A percentile compares a stretch with the other conserved stretches of the same genome.
phyloP scores from a whole-genome alignment of 441 rosid genomes.

The Omphalea diandra region DNA sequence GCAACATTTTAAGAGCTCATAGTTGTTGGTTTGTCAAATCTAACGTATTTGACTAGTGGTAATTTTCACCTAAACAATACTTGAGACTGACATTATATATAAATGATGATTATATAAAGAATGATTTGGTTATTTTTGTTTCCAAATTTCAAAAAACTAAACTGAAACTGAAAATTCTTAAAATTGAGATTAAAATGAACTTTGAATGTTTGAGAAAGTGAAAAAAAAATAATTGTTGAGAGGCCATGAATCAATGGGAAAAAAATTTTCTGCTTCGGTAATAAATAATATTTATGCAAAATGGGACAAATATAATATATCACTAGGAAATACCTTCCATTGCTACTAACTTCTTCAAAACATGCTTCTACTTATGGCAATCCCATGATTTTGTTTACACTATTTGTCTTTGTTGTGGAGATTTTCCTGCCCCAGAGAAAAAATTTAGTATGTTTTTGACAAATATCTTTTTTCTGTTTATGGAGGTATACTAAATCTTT shows the following conservation, averaged over 20 bases:
- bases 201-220: not conserved
- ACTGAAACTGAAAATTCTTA: not conserved
- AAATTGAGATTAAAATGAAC: not conserved
- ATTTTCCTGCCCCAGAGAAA: not conserved
- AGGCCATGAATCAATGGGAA: not conserved
- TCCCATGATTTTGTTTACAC: not conserved
- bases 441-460: constrained; percentile 7
- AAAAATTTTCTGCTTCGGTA: not conserved
- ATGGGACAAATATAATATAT: not conserved
- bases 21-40: too few relatives aligned
- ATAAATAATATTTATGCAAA: not conserved
- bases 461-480: not conserved
- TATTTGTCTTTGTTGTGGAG: not conserved
- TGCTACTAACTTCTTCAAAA: not conserved
- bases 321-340: not conserved
- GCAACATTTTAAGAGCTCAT: too few relatives aligned
- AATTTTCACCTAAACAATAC: too few relatives aligned
- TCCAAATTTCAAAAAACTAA: not conserved
- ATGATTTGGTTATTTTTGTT: not conserved
- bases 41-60: too few relatives aligned
- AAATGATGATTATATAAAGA: too few relatives aligned
- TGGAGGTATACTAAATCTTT: not conserved
- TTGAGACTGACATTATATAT: too few relatives aligned
- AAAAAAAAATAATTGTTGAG: too few relatives aligned
- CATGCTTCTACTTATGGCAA: not conserved